Base-by-base conservation (phyloP, 2,329 filamentous ascomycete species). In the Shiraia bambusicola region DNA sequence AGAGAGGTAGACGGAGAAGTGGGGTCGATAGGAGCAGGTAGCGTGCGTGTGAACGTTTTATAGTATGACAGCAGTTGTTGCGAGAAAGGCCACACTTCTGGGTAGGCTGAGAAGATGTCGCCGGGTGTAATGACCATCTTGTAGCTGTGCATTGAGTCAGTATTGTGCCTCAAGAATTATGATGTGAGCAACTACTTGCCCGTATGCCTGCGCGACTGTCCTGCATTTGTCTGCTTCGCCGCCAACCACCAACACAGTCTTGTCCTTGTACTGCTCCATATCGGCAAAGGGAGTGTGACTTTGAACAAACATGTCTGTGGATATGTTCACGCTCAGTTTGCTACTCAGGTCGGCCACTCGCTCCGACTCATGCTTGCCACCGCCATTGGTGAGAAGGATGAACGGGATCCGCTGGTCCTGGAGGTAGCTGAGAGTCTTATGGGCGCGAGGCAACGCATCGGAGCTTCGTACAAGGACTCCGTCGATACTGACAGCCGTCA, bases 341-440 rank as follows among this genome's bases (percentile, higher is more conserved):
- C 77, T 66, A 54, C 80, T 83, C 38, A 94, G 76, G 47, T 91
- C 85, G 6, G 74, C 73, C 22, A 89, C 85, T 13, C 88, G 81
- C 44, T 87, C 83, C 2, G 74, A 74, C 70, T 97, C 92, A 49
- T 83, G 81, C 62, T 86, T 89, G 43, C 93, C 93, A 29, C 93
- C 93, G 56, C 93, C 93, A 70, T 98, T 98, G 45, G 93, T 98
- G 49, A 98, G 77, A 25, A 98, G 81, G 59, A 98, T 92, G 72
- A 95, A 97, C 10, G 91, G 91, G 32, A 96, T 88, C 33, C 80
- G 76, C 60, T 90, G 78, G 33, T 78, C 71, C 55, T 90, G 82
- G 14, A 97, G 82, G 59, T 83, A 85, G 22, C 76, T 73, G 14
- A 98, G 78, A 11, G 90, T 80, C 59, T 87, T 78, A 1, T 81